Conservation (phyloP, 1,284 basidiomycete genomes). For the Sporisorium sorghi region DNA sequence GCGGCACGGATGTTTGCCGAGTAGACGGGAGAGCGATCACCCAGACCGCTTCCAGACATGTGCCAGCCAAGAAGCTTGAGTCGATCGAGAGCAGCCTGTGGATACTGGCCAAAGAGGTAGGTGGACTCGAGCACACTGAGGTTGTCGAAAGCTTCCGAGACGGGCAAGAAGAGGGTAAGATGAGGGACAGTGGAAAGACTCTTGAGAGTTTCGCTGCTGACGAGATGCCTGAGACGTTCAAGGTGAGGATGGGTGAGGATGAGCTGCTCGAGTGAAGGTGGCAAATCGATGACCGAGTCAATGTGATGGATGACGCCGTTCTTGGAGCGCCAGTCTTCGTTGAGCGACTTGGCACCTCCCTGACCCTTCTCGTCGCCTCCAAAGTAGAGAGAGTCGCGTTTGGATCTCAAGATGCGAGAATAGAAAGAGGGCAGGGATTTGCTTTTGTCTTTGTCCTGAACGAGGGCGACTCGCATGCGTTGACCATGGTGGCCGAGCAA, state of each 20-base stretch:
- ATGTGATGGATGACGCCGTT: constrained; percentile 83
- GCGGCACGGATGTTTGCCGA: constrained; percentile 27
- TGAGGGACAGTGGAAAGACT: constrained; percentile 72
- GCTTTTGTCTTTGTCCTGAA: constrained; percentile 45
- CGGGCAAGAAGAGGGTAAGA: constrained; percentile 89
- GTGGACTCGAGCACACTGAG: constrained; percentile 54
- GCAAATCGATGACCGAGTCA: constrained; percentile 80
- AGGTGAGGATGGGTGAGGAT: constrained; percentile 61
- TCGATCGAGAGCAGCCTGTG: constrained; percentile 56
- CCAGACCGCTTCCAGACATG: constrained; percentile 58
- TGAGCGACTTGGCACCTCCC: constrained; percentile 72
- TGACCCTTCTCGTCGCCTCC: constrained; percentile 80
- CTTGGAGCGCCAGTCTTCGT: constrained; percentile 72
- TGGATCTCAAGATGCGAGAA: constrained; percentile 1
- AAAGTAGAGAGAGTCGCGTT: constrained; percentile 64
- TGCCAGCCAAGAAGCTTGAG: constrained; percentile 66
- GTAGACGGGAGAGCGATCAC: constrained; percentile 58
- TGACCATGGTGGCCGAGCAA: constrained; percentile 85
- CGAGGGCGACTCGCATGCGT: constrained; percentile 75
- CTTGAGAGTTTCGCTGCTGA: constrained; percentile 62
- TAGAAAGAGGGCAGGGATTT: not conserved
- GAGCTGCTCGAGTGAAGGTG: constrained; percentile 74
- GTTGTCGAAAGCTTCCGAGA: constrained; percentile 80
- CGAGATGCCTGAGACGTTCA: constrained; percentile 61
- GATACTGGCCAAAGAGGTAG: constrained; percentile 56